These are phyloP conservation scores for Aspergillus melleus DNA, from an alignment of 2,329 filamentous ascomycete species.

Conservation along the genomic window DNA sequence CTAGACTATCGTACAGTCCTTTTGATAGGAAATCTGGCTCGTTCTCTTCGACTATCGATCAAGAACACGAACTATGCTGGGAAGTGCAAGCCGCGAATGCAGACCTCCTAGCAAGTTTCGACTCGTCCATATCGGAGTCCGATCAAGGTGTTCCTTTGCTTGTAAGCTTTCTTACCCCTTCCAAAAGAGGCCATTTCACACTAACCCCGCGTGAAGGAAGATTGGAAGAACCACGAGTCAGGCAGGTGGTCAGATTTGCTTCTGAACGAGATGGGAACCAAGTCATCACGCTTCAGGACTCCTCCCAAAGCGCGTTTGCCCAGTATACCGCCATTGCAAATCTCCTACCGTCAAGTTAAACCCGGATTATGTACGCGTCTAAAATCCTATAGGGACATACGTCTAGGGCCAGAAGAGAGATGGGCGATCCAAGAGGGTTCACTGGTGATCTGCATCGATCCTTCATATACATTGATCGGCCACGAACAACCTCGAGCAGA, in stretches of 20 bases:
- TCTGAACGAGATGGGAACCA: not conserved
- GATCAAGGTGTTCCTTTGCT: slow-evolving; percentile 13
- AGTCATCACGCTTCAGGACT: not conserved
- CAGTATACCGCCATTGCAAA: slow-evolving; percentile 1
- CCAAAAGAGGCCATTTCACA: not conserved
- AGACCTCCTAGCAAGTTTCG: not conserved
- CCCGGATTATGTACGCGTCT: slow-evolving; percentile 21
- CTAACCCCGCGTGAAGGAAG: not conserved
- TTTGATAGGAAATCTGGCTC: not conserved
- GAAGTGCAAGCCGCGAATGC: not conserved
- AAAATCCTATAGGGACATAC: slow-evolving; percentile 27
- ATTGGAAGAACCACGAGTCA: not conserved
- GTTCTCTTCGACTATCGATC: slow-evolving; percentile 1
- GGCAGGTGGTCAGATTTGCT: not conserved
- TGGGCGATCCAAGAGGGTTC: slow-evolving; percentile 34
- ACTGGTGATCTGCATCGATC: slow-evolving; percentile 28
- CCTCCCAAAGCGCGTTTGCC: not conserved
- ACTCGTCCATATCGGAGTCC: slow-evolving; percentile 8
- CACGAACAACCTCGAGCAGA: slow-evolving; percentile 19
- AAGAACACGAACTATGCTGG: not conserved
- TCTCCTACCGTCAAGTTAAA: slow-evolving; percentile 19
- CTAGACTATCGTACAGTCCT: not conserved
- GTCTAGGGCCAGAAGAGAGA: slow-evolving; percentile 20
- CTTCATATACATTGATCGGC: slow-evolving; percentile 21
- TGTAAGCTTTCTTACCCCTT: slow-evolving; percentile 4